phyloP scores from a whole-genome alignment of 345 rosid genomes.

The Eucalyptus cloeziana region DNA sequence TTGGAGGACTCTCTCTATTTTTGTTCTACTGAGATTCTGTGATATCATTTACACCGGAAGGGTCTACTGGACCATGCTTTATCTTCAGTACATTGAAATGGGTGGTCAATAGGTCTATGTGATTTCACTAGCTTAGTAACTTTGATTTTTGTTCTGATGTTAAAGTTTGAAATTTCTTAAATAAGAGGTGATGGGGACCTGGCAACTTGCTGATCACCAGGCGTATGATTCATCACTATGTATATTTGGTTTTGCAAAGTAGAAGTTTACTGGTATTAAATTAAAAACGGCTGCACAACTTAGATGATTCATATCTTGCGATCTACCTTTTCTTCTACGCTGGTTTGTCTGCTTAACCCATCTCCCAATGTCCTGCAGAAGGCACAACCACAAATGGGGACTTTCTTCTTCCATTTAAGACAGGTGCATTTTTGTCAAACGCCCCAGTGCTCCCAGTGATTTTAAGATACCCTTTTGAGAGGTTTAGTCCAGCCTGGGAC shows the following conservation, averaged over 20 bases:
- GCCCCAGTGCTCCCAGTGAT: slow-evolving; percentile 84
- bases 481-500: slow-evolving; percentile 96
- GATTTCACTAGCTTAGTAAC: neutral
- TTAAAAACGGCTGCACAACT: neutral
- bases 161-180: neutral
- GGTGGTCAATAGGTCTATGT: neutral
- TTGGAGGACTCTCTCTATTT: neutral
- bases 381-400: slow-evolving; percentile 98
- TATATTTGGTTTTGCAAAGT: neutral
- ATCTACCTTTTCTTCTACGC: neutral
- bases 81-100: neutral
- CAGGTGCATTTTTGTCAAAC: slow-evolving; percentile 88
- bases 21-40: neutral
- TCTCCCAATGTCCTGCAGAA: slow-evolving; percentile 33
- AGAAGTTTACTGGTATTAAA: neutral
- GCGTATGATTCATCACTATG: neutral
- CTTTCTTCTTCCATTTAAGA: slow-evolving; percentile 84
- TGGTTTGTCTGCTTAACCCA: neutral
- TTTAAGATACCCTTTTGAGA: slow-evolving; percentile 61
- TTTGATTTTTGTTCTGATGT: neutral
- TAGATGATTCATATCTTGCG: neutral
- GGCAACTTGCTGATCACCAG: neutral
- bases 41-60: neutral
- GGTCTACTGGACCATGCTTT: neutral
- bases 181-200: neutral